phyloP scores from a whole-genome alignment of 2,329 filamentous ascomycete species.

The Colletotrichum simmondsii region DNA sequence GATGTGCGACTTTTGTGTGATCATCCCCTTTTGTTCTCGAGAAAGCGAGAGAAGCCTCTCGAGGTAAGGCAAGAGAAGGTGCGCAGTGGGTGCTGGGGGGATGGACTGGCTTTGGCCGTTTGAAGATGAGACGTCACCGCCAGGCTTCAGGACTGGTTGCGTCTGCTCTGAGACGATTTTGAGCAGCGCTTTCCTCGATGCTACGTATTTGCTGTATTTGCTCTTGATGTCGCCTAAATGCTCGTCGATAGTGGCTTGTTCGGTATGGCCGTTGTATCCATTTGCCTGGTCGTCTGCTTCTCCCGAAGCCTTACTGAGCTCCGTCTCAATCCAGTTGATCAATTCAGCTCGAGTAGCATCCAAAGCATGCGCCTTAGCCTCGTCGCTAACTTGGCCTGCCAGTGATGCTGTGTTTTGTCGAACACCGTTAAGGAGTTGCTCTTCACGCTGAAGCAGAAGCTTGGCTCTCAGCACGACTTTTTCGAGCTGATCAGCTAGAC shows the following conservation, averaged over 20 bases:
- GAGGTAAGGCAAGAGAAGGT: slow-evolving; percentile 68
- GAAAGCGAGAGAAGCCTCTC: slow-evolving; percentile 63
- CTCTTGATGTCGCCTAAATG: slow-evolving; percentile 60
- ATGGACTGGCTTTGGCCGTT: slow-evolving; percentile 28
- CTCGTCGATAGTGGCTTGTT: slow-evolving; percentile 46
- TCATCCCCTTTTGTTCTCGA: slow-evolving; percentile 65
- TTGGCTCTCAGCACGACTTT: slow-evolving; percentile 69
- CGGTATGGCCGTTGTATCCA: slow-evolving; percentile 31
- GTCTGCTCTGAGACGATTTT: slow-evolving; percentile 47
- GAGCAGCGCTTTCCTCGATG: slow-evolving; percentile 60
- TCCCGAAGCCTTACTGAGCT: slow-evolving; percentile 64
- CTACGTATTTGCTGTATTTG: slow-evolving; percentile 66
- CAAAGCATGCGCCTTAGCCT: slow-evolving; percentile 63
- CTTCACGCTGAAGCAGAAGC: slow-evolving; percentile 65
- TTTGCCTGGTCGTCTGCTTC: slow-evolving; percentile 37
- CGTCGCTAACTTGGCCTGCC: slow-evolving; percentile 48
- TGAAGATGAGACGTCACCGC: not conserved
- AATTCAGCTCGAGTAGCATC: slow-evolving; percentile 67
- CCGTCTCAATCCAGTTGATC: slow-evolving; percentile 73
- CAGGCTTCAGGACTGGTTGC: slow-evolving; percentile 40
- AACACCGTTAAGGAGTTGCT: slow-evolving; percentile 60
- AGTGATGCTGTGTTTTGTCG: slow-evolving; percentile 18
- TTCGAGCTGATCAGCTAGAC: slow-evolving; percentile 63
- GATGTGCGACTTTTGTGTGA: slow-evolving; percentile 69
- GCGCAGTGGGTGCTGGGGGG: slow-evolving; percentile 41